Conservation (phyloP, 805 yeast genomes). For the Metschnikowia koreensis region DNA sequence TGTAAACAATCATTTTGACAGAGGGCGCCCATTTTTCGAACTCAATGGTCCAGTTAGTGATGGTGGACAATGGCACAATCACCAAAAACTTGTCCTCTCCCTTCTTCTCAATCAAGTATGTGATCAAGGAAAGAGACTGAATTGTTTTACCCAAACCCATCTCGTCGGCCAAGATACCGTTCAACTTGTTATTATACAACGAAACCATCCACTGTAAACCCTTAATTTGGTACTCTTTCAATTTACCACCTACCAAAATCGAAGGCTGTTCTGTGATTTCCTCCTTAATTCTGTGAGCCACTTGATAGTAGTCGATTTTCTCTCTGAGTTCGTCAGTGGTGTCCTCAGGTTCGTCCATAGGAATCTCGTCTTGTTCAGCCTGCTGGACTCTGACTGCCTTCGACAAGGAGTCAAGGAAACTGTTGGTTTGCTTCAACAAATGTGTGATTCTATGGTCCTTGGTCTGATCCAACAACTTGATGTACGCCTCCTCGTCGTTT, state of each 20-base stretch:
- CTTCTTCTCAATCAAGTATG: conserved; percentile 68
- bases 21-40: conserved; percentile 90
- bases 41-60: conserved; percentile 83
- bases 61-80: conserved; percentile 79
- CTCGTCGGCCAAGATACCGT: conserved; percentile 66
- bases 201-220: conserved; percentile 71
- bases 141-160: conserved; percentile 70
- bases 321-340: conserved; percentile 55
- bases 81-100: conserved; percentile 71
- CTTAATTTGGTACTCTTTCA: conserved; percentile 72
- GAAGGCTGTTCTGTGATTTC: conserved; percentile 63
- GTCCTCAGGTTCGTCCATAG: conserved; percentile 37
- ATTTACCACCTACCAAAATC: conserved; percentile 70
- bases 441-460: conserved; percentile 87
- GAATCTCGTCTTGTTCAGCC: conserved; percentile 38
- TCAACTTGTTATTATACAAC: conserved; percentile 56
- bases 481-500: conserved; percentile 85
- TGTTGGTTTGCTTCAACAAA: conserved; percentile 74
- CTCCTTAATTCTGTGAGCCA: conserved; percentile 75
- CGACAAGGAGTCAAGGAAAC: conserved; percentile 73
- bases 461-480: conserved; percentile 79
- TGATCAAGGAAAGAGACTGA: conserved; percentile 74
- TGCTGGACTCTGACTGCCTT: conserved; percentile 80
- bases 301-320: conserved; percentile 76
- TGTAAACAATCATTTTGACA: conserved; percentile 66